These are phyloP conservation scores for Heterobasidion annosum DNA, from an alignment of 1,284 basidiomycete species.

Conservation along the genomic window DNA sequence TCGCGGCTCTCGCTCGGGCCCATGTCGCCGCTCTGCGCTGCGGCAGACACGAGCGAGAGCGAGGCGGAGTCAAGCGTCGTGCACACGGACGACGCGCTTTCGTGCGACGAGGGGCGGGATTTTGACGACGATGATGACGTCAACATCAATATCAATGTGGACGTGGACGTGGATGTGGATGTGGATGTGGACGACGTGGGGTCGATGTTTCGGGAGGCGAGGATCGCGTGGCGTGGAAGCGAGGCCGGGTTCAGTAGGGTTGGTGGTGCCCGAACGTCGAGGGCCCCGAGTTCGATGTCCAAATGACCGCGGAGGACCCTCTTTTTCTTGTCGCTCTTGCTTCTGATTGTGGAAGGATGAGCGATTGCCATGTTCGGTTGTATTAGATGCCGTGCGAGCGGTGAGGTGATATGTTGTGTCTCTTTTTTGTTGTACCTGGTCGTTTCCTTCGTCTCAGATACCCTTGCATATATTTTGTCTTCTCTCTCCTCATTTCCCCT, in stretches of 20 bases:
- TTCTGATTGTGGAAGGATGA: no score
- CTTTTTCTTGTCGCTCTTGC: no score
- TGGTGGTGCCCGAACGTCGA: neutral
- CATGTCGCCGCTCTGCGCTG: neutral
- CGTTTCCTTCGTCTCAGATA: no score
- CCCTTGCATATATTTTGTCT: no score
- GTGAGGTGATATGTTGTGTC: no score
- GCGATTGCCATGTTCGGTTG: no score
- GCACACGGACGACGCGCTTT: slow-evolving; percentile 6
- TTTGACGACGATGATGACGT: slow-evolving; percentile 6
- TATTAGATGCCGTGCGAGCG: no score
- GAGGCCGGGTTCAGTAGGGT: neutral
- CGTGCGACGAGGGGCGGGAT: slow-evolving; percentile 3
- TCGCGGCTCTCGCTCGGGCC: neutral
- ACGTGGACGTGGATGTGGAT: neutral
- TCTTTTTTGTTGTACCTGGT: no score
- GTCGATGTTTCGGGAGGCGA: neutral
- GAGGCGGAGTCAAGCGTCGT: slow-evolving; percentile 11
- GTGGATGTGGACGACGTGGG: neutral
- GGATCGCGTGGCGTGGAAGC: neutral
- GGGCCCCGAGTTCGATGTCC: neutral
- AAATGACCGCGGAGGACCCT: no score
- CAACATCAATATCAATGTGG: no score
- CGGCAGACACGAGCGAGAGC: slow-evolving; percentile 5
- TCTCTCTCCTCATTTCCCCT: no score